phyloP scores from a whole-genome alignment of 2,329 filamentous ascomycete species.

The Diaporthe capsici region DNA sequence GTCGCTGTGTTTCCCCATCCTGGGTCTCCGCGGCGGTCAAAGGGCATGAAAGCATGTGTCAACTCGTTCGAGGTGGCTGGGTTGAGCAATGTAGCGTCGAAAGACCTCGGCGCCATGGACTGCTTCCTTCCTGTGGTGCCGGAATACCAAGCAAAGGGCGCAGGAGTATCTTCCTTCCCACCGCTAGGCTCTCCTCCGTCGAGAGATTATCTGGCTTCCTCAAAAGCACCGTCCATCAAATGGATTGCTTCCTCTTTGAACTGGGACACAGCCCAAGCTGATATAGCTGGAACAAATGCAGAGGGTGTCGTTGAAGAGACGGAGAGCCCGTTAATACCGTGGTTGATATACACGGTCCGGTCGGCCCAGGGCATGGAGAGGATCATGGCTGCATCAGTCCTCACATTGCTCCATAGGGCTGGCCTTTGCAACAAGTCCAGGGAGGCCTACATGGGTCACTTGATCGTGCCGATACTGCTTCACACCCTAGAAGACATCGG shows the following conservation, averaged over 20 bases:
- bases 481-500: conserved; percentile 70
- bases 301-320: conserved; percentile 66
- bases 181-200: conserved; percentile 62
- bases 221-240: conserved; percentile 32
- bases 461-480: conserved; percentile 80
- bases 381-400: conserved; percentile 77
- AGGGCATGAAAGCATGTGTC: conserved; percentile 65
- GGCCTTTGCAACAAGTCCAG: conserved; percentile 75
- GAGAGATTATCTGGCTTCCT: conserved; percentile 52
- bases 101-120: conserved; percentile 72
- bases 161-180: conserved; percentile 63
- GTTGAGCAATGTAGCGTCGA: conserved; percentile 60
- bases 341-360: conserved; percentile 77
- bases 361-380: conserved; percentile 70
- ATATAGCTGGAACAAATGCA: conserved; percentile 45
- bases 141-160: conserved; percentile 53
- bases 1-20: conserved; percentile 77
- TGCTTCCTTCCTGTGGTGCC: conserved; percentile 72
- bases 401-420: conserved; percentile 78
- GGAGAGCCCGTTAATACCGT: conserved; percentile 80
- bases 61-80: conserved; percentile 67
- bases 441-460: conserved; percentile 73
- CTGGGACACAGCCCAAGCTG: conserved; percentile 52
- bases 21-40: conserved; percentile 63
- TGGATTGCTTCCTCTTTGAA: conserved; percentile 41